Evolutionary conservation across 176 grass and related monocot species (phyloP), one percentile per base, ranked within the genome.

Genomic region (Hyparrhenia diplandra): DNA sequence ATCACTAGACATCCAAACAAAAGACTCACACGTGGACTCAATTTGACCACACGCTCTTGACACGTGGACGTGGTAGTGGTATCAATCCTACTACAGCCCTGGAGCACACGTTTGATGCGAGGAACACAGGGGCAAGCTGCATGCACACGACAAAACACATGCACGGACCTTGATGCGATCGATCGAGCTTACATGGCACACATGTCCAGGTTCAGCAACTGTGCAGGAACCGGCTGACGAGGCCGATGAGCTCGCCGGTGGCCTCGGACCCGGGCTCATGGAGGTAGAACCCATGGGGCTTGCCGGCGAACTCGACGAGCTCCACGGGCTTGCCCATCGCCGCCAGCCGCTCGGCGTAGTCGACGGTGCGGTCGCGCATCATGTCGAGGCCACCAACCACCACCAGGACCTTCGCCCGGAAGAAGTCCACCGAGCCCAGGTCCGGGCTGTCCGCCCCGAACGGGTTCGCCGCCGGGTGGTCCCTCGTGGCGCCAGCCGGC

Each of bases 401-500:
- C n/a, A n/a, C n/a, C n/a, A n/a, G n/a, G n/a, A n/a, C n/a, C n/a
- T n/a, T n/a, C n/a, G n/a, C n/a, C n/a, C n/a, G n/a, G n/a, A n/a
- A n/a, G n/a, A n/a, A n/a, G n/a, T n/a, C n/a, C n/a, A n/a, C n/a
- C n/a, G n/a, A n/a, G n/a, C n/a, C n/a, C n/a, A n/a, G n/a, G n/a
- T n/a, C n/a, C n/a, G 88, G 86, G 86, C 90, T 89, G 2, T 88
- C 86, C 54, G 86, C 90, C 18, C 95, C 92, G 37, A 94, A 94
- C 12, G 95, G 95, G 83, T 98, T 94, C 51, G 80, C 86, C 12
- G 88, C 40, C 6, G 88, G 95, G 67, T 98, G 90, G 83, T 98
- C 92, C 60, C 84, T 77, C 51, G 77, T 94, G 69, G 75, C 81
- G 27, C 86, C 90, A 2, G 9, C 31, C 45, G 95, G 95, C 58